Base-by-base conservation (phyloP, 140 eudicot species). In the Anethum foeniculum region DNA sequence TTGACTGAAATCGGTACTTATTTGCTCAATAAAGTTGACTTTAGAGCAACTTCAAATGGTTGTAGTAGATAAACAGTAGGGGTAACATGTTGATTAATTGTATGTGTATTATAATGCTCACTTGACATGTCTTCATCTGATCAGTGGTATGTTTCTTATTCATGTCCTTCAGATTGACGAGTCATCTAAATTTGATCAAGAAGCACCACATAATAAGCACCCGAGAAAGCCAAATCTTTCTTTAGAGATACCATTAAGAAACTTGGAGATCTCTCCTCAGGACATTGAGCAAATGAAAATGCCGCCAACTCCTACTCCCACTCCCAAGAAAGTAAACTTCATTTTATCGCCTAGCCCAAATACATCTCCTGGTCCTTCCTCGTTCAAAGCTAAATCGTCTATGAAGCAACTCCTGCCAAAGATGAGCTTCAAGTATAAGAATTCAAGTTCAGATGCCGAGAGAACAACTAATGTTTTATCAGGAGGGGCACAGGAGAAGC, bases 291-390 rank as follows among this genome's bases (percentile, higher is more conserved):
- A 79, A 58, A 84, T 89, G 56, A 92, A 85, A 85, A 86, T 90
- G 88, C 93, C 93, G 25, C 83, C 82, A 1, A 92, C 93, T 1
- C 88, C 91, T 69, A 91, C 97, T 81, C 96, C 97, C 12, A 94
- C 98, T 77, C 96, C 97, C 27, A 94, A 89, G 80, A 92, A 86
- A 87, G 98, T 94, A 7, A 94, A 90, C 80, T 92, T 94, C 84
- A 62, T 83, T 38, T 46, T 90, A 80, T 90, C 90, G 27, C 93
- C 96, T 47, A 86, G 78, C 82, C 79, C 94, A 18, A 77, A 60
- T 23, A 44, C 78, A 8, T 90, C 97, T 38, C 90, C 97, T 1
- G 85, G 90, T 74, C 86, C 91, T 52, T 80, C 91, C 78, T 80
- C 97, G 15, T 46, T 87, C 32, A 83, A 88, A 84, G 89, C 82